Evolutionary conservation across 164 flowering plant genomes (phyloP), one percentile per base, ranked within the genome.

Genomic region (Aristolochia contorta): DNA sequence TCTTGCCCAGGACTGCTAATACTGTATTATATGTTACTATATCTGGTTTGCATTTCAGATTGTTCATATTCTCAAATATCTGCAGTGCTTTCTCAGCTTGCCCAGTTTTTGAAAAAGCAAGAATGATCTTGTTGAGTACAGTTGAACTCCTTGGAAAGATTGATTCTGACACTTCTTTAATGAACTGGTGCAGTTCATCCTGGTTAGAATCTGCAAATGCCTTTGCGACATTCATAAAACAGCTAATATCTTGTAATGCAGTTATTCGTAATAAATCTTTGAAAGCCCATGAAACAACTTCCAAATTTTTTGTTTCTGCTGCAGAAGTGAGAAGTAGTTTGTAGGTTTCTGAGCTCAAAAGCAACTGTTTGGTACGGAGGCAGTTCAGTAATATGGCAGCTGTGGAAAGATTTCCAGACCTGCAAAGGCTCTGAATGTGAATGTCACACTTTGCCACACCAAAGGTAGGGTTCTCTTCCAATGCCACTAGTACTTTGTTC

Each of bases 41-140:
- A 61, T 90, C 96, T 20, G 88, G 92, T 62, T 74, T 75, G 67
- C 82, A 84, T 55, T 76, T 72, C 64, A 75, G 56, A 70, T 60
- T 63, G 72, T 79, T 82, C 77, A 86, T 75, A 46, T 76, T 73
- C 61, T 79, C 73, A 72, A 82, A 87, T 53, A 93, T 77, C 67
- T 79, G n/a, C 56, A 93, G 63, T 24, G 96, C 87, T 64, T 82
- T 86, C n/a, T 83, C 87, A 51, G 64, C 55, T 71, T 82, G 86
- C 63, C 86, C 65, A 57, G 74, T 70, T 61, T 82, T 75, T 24
- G 75, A 78, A 76, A 93, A 84, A 33, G 82, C 87, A 73, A 20
- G 76, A 56, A 93, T 79, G 24, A 86, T 69, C 75, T 84, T 74
- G 72, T 90, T 90, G 15, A 88, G 19, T 56, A 82, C 71, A 19